Base-by-base conservation (phyloP, 2,329 filamentous ascomycete species). In the Berkeleyomyces basicola region DNA sequence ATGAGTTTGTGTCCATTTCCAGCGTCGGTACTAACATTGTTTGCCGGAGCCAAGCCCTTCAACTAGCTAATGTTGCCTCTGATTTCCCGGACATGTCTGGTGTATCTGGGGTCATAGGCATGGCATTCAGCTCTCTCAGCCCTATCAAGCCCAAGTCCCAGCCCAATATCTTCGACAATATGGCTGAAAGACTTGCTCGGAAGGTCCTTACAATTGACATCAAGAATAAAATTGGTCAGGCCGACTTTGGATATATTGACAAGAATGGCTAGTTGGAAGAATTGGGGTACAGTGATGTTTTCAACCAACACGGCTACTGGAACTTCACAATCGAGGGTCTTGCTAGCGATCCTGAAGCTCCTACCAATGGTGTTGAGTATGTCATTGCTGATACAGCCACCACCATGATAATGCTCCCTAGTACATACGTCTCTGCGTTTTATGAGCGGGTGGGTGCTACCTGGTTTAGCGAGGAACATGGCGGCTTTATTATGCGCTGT, bases 241-340 rank as follows among this genome's bases (percentile, higher is more conserved):
- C 89, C 73, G 84, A 89, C 69, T 91, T 91, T 68, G 88, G 88
- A 65, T 78, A 73, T 67, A 83, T 91, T 68, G 85, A 91, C 70
- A 70, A 69, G 1, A 74, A 74, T 63, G 83, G 87, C 68, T 87
- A 86, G 71, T 76, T 71, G 1, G 87, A 86, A 42, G 68, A 77
- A 68, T 72, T 77, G 23, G 88, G 83, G 70, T 76, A 83, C 23
- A 74, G 78, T 9, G 77, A 89, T 65, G 11, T 63, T 58, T 81
- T 88, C 69, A 77, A 76, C 16, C 77, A 76, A 9, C 73, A 76
- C 40, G 87, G 87, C 7, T 88, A 85, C 75, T 90, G 87, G 87
- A 44, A 6, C 37, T 68, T 63, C 67, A 61, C 76, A 14, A 82
- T 80, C 5, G 75, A 76, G 36, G 74, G 74, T 71, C 59, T 58